Evolutionary conservation across 31 red algal species (phyloP), one percentile per base, ranked within the genome.

Genomic region (Pterothamnion heteromorphum): DNA sequence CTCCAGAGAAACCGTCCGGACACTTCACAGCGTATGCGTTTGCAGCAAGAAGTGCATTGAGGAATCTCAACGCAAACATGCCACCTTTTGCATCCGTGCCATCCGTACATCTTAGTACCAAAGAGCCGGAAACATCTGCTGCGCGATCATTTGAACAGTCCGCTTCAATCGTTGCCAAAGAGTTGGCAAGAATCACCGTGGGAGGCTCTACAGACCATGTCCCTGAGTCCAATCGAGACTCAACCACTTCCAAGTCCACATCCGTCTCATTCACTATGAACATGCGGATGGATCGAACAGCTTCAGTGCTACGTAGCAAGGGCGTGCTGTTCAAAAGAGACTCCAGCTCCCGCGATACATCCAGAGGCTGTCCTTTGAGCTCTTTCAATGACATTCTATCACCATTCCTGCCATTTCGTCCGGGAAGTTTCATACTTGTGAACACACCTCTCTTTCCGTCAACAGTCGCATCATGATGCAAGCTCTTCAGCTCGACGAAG

Each of bases 391-490:
- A 2, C 1, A 2, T 3, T 3, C 38, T 41, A 74, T 74, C 22
- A 27, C 23, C 23, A 1, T 74, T 14, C 2, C n/a, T 14, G 4
- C 23, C 27, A 0, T 80, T 31, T 36, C 94, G 78, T 3, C 94
- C 94, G 72, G 94, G 94, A 30, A 95, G 43, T 71, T 95, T 95
- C 87, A 95, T 91, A 74, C 89, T 87, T 35, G 92, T 93, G 82
- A 95, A 95, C 35, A 93, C 58, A 35, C 94, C 94, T 35, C 94
- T 78, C 35, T 64, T 88, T 26, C 94, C 94, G 74, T 95, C 94
- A 37, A 89, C 92, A 37, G 94, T 93, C 30, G 92, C 92, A 95
- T 95, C 94, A 39, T 95, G 94, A 74, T 95, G 87, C 3, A 95
- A 44, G 80, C 92, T 91, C 74, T 95, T 93, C 80, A 95, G 30